Evolutionary conservation across 805 yeast genomes (phyloP), one percentile per base, ranked within the genome.

Genomic region (Hagleromyces aurorensis): DNA sequence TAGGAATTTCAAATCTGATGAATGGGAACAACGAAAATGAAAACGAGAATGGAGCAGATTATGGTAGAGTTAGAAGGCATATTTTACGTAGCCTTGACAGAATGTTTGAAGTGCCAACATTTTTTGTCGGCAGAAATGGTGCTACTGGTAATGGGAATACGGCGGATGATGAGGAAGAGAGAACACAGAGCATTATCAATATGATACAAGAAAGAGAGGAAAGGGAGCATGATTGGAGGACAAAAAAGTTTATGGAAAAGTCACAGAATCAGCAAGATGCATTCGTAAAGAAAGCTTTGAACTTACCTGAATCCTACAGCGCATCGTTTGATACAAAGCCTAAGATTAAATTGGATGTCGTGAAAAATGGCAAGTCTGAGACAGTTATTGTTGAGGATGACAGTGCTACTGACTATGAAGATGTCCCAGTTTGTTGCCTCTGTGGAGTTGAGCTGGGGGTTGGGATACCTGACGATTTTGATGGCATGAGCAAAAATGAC

Each of bases 371-470:
- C 5, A 36, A 37, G 21, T 34, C 37, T 22, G 40, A 34, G 21
- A 34, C 37, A 3, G 41, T 43, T 6, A 23, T 36, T 16, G 44
- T 48, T 6, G 34, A 38, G n/a, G 56, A 52, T 27, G 48, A 40
- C 10, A 36, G 32, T n/a, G 29, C 37, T 9, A 52, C 51, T 3
- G 49, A 64, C 16, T 48, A 53, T 10, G 52, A 40, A n/a, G 58
- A 60, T 19, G 54, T 62, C 7, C 63, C 69, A 3, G 60, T 66
- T 1, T 78, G 96, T 57, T 70, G 70, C 18, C 55, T 79, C 16
- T 85, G 96, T 59, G 87, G 85, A 1, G 68, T 72, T 0, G 67
- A 62, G 3, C 57, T 85, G n/a, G 91, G 91, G 3, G 70, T 65
- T 27, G 94, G 94, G 0, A 70, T 80, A 4, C 81, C 85, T 0